Conservation (phyloP, 2,329 filamentous ascomycete species). For the Aureobasidium sp. region DNA sequence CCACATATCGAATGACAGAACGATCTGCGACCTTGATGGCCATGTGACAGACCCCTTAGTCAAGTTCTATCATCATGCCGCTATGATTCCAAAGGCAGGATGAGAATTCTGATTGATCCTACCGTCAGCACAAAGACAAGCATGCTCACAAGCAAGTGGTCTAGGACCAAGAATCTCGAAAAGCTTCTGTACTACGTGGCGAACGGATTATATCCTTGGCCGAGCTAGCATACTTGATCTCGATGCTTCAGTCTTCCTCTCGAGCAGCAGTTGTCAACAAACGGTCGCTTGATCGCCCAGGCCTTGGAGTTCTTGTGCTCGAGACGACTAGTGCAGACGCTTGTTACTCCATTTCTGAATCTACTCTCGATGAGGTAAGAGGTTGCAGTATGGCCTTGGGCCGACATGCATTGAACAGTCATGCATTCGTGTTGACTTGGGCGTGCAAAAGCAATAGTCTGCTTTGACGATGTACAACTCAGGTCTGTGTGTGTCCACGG, state of each 20-base stretch:
- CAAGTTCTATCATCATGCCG: not conserved
- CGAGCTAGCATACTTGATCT: not conserved
- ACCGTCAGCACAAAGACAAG: not conserved
- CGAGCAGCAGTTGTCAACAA: not conserved
- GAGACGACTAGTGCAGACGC: not conserved
- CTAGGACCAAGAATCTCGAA: not conserved
- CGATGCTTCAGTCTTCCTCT: not conserved
- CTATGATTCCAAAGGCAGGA: not conserved
- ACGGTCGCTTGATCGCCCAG: not conserved
- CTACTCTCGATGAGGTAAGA: too few species aligned
- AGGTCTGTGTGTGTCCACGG: not conserved
- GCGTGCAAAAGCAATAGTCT: not conserved
- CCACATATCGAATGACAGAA: not conserved
- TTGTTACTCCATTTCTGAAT: not conserved
- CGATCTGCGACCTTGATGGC: constrained; percentile 2
- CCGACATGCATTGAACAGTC: not conserved
- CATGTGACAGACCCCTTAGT: not conserved
- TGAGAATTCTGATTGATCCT: not conserved
- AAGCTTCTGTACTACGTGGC: not conserved
- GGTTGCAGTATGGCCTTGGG: not conserved
- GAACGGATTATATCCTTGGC: not conserved
- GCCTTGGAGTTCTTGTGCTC: not conserved
- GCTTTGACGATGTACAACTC: not conserved
- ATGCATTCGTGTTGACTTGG: not conserved
- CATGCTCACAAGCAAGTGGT: not conserved